Base-by-base conservation (phyloP, 805 yeast species). In the Candida hungchunana region DNA sequence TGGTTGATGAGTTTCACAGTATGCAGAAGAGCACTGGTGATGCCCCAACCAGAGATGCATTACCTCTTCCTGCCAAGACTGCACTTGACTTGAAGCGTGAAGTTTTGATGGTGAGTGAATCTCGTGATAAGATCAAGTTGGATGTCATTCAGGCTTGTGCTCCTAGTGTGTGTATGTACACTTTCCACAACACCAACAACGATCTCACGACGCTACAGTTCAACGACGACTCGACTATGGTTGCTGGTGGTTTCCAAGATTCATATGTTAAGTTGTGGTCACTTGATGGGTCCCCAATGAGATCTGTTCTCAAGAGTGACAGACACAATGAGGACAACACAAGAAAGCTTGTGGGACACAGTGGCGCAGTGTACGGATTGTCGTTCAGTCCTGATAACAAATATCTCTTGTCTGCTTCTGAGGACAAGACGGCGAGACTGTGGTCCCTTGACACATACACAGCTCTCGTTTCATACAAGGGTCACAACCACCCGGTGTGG, bases 401-500 rank as follows among this genome's bases (percentile, higher is more conserved):
- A 42, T 88, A 80, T 47, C 62, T 93, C 41, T 60, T 93, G 11
- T 80, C 95, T 0, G 73, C 84, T 6, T 84, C 96, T 1, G 97
- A 87, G 54, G 99, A 93, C 60, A 82, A 84, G 54, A 85, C 97
- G 0, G 95, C 82, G 5, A 69, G 96, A 44, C 63, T 93, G 40
- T 93, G 98, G 99, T 86, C 96, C 1, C 62, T 86, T 59, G 97
- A 93, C 55, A 83, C 97, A 1, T 86, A 76, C 56, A 77, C 94
- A 1, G 80, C 94, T 2, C 68, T 93, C 32, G 98, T 93, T 1
- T 75, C 88, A n/a, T 93, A 93, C 63, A 87, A 86, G 58, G 97
- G 97, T 7, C 99, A 93, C 56, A 86, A 80, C 52, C 94, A 86
- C 48, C 97, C 98, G 1, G 83, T 93, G 18, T 93, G 98, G 98